These are phyloP conservation scores for Cytospora paraplurivora DNA, from an alignment of 2,329 filamentous ascomycete species.

Conservation along the genomic window DNA sequence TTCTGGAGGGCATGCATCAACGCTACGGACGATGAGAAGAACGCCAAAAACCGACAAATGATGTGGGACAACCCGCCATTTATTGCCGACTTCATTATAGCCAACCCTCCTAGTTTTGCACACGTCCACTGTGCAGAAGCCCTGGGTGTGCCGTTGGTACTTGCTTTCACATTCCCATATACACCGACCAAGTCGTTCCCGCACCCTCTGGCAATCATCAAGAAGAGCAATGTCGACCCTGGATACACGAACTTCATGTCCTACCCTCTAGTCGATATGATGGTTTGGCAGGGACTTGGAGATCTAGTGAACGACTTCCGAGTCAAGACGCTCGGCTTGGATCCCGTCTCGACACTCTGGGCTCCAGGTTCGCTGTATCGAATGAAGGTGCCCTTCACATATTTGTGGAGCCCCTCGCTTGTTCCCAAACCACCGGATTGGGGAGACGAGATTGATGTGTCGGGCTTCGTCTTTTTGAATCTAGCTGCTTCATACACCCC, in stretches of 20 bases:
- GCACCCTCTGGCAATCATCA: conserved; percentile 76
- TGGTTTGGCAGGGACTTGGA: conserved; percentile 87
- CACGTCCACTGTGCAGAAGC: conserved; percentile 81
- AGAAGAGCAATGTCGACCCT: conserved; percentile 69
- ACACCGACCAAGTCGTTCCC: conserved; percentile 75
- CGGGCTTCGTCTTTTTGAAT: conserved; percentile 78
- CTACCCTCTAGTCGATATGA: conserved; percentile 80
- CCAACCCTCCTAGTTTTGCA: conserved; percentile 78
- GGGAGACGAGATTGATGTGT: conserved; percentile 70
- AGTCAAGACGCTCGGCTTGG: conserved; percentile 66
- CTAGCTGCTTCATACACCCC: conserved; percentile 63
- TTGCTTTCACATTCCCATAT: conserved; percentile 90
- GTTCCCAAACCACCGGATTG: conserved; percentile 70
- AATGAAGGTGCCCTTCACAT: conserved; percentile 74
- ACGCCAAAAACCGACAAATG: conserved; percentile 63
- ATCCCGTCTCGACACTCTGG: conserved; percentile 76
- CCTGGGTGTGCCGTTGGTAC: conserved; percentile 73
- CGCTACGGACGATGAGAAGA: conserved; percentile 68
- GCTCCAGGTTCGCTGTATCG: conserved; percentile 73
- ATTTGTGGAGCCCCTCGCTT: conserved; percentile 69
- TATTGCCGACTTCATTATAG: conserved; percentile 79
- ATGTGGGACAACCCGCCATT: conserved; percentile 64
- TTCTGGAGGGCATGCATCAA: conserved; percentile 81
- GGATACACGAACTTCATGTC: conserved; percentile 79
- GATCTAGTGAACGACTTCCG: conserved; percentile 78